Conservation (phyloP, 768 basidiomycete genomes). For the Phanerochaete carnosa region DNA sequence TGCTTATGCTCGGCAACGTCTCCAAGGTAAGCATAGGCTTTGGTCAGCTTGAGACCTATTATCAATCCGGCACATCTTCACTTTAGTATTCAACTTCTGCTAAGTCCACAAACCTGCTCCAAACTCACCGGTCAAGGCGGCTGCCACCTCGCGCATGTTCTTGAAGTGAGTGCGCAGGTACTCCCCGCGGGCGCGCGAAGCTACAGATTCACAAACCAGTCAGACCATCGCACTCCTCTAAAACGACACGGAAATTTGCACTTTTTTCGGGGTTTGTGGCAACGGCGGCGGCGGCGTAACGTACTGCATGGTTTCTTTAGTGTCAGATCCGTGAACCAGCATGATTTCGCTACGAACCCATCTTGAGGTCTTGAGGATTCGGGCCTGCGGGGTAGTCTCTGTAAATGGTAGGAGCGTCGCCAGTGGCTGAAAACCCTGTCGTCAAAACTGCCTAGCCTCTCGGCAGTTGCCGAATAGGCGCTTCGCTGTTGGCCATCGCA, state of each 20-base stretch:
- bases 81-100: slow-evolving; percentile 1
- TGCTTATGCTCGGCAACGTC: slow-evolving; percentile 97
- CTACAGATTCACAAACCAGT: slow-evolving; percentile 38
- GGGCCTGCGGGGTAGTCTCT: slow-evolving; percentile 21
- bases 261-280: slow-evolving; percentile 96
- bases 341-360: slow-evolving; percentile 31
- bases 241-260: slow-evolving; percentile 35
- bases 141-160: slow-evolving; percentile 99
- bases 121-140: slow-evolving; percentile 79
- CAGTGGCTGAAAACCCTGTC: slow-evolving; percentile 26
- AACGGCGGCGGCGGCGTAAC: slow-evolving; percentile 87
- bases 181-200: slow-evolving; percentile 90
- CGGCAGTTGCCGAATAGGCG: slow-evolving; percentile 17
- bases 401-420: slow-evolving; percentile 6
- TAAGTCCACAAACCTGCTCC: background rate
- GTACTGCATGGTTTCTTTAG: slow-evolving; percentile 49
- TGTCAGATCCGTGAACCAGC: slow-evolving; percentile 8
- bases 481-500: too few relatives aligned
- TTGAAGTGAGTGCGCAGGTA: slow-evolving; percentile 99
- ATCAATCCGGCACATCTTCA: background rate
- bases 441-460: slow-evolving; percentile 20
- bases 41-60: slow-evolving; percentile 85
- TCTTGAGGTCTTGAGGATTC: slow-evolving; percentile 35
- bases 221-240: slow-evolving; percentile 6
- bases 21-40: slow-evolving; percentile 92